Base-by-base conservation (phyloP, 306 rosid genomes). In the Sesbania bispinosa region DNA sequence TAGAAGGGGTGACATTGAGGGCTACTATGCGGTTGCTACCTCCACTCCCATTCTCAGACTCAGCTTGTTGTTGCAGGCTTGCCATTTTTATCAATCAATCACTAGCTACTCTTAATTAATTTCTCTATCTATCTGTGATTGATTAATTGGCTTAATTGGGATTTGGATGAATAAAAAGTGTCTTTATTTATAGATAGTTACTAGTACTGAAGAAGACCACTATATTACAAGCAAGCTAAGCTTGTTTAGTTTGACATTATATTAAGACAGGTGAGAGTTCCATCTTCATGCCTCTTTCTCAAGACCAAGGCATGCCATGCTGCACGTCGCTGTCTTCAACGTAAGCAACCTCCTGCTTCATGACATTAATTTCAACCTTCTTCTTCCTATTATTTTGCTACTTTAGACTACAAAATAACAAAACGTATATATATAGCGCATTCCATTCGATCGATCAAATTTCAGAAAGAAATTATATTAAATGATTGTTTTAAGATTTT, bases 1-100 rank as follows among this genome's bases (percentile, higher is more conserved):
- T 21, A 6, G 76, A 2, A 9, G 84, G 66, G 2, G 84, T n/a
- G 0, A 23, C 65, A 19, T 55, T 15, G 38, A 80, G 35, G 2
- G 92, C 92, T 0, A 30, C 84, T 2, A 85, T 68, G 24, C 89
- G 87, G 16, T 54, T 64, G 78, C 72, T 80, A 36, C 86, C 80
- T 18, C 65, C 61, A 21, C 14, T 59, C 16, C 36, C 16, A n/a
- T n/a, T n/a, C n/a, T n/a, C n/a, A n/a, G 41, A 69, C 20, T 11
- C 55, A 14, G 0, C 18, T 16, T 2, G 23, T 29, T 26, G 41
- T n/a, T n/a, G n/a, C n/a, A n/a, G n/a, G n/a, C n/a, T n/a, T n/a
- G n/a, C n/a, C 41, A 4, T 13, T 21, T 16, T 18, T 54, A 29
- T 11, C 51, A 21, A n/a, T 39, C 41, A 35, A 0, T 20, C 18